Percentiles rank a stretch among this genome's conserved stretches.
Conservation (phyloP, 331 rosid species). For the Phaseolus coccineus region DNA sequence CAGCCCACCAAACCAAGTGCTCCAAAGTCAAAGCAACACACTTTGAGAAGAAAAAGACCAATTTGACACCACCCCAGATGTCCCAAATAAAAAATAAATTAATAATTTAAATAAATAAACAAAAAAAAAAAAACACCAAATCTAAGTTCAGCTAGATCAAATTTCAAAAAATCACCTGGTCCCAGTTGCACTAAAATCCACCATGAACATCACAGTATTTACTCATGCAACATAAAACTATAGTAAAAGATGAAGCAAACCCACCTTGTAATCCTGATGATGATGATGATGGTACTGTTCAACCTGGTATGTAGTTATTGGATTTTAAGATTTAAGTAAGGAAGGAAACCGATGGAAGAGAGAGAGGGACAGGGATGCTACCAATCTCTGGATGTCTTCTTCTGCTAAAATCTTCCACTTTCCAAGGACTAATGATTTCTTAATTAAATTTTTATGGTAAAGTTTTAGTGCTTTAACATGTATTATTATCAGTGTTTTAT, state of each 20-base stretch:
- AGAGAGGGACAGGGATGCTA: conserved; percentile 43
- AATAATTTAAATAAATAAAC: neutral
- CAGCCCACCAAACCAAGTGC: conserved; percentile 37
- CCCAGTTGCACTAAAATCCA: conserved; percentile 32
- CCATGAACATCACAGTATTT: conserved; percentile 1
- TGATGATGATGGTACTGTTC: conserved; percentile 34
- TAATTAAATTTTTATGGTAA: conserved; percentile 36
- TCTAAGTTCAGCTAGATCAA: conserved; percentile 44
- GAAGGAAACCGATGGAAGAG: neutral
- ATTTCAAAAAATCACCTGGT: conserved; percentile 21
- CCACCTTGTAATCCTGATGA: conserved; percentile 52
- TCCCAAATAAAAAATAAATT: conserved; percentile 18
- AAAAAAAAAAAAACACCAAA: neutral
- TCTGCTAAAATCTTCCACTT: conserved; percentile 55
- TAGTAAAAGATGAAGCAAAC: conserved; percentile 45
- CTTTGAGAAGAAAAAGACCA: conserved; percentile 45
- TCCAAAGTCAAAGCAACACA: conserved; percentile 49
- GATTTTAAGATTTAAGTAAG: conserved; percentile 43
- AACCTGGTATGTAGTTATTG: conserved; percentile 22
- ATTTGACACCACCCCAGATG: conserved; percentile 48
- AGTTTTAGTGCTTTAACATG: conserved; percentile 43
- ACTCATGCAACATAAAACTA: conserved; percentile 20
- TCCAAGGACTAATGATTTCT: conserved; percentile 49
- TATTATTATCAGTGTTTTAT: neutral
- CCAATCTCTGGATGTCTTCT: conserved; percentile 64